Evolutionary conservation across 805 yeast species (phyloP), one percentile per base, ranked within the genome.

Genomic region (Kuraishia cidri): DNA sequence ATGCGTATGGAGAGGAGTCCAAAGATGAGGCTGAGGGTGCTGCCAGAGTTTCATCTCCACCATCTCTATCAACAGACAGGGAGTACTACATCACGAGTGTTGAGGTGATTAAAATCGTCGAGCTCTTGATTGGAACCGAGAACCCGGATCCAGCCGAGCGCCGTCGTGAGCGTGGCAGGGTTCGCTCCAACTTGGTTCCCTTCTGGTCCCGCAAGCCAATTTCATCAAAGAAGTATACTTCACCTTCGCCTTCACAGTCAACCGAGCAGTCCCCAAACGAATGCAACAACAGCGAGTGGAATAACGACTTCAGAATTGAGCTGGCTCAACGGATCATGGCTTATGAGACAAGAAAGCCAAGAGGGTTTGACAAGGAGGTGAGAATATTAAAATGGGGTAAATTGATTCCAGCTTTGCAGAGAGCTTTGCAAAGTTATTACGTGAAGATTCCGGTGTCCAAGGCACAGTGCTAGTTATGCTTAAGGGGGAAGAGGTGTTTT

Each of bases 311-410:
- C 43, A 56, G 75, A 38, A 52, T 62, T 13, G 80, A 75, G 40
- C 57, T 76, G 38, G 82, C 82, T 3, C 72, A 72, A 37, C 59
- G 83, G 47, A 75, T 77, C 16, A 75, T 76, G 80, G 68, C 69
- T 13, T 77, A 77, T 47, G 75, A 70, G 37, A 55, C 62, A 20
- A 62, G 81, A 44, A 75, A 73, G 43, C 84, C 83, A 18, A 60
- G 83, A 43, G 81, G 81, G 1, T 75, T 76, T 51, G 82, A 76
- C 46, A 77, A 76, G 52, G 81, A 75, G 43, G 80, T 77, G 24
- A 54, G 82, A 29, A 75, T 77, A 29, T 50, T 76, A 39, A 62
- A 66, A 35, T 76, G 83, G 83, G 72, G 66, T 32, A 72, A 66
- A 38, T 56, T 77, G 34, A 65, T 62, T 4, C 74, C 79, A 2